These are phyloP conservation scores for Suillus subluteus DNA, from an alignment of 768 basidiomycete species.

Conservation along the genomic window DNA sequence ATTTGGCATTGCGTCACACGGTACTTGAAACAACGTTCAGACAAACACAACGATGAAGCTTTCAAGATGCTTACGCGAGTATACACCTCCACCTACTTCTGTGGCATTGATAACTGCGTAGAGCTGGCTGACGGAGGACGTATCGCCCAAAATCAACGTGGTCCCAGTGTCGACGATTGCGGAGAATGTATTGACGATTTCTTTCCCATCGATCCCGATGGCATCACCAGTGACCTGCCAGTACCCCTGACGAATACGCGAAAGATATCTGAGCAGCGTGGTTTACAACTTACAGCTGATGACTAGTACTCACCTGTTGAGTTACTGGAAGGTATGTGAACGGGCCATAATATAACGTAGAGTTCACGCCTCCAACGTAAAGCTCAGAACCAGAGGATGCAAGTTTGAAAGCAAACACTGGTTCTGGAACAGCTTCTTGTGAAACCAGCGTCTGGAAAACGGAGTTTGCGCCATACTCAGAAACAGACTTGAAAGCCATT, in stretches of 20 bases:
- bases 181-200: slow-evolving; percentile 11
- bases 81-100: slow-evolving; percentile 35
- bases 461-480: slow-evolving; percentile 37
- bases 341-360: slow-evolving; percentile 39
- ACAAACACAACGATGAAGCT: not conserved
- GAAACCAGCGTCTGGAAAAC: slow-evolving; percentile 48
- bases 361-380: slow-evolving; percentile 45
- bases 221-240: slow-evolving; percentile 26
- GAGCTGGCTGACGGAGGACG: slow-evolving; percentile 35
- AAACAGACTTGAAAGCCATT: slow-evolving; percentile 46
- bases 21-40: slow-evolving; percentile 22
- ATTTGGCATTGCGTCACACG: slow-evolving; percentile 28
- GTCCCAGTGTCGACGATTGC: slow-evolving; percentile 56
- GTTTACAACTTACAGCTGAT: not conserved
- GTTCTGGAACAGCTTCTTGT: slow-evolving; percentile 36
- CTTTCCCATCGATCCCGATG: slow-evolving; percentile 27
- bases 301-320: slow-evolving; percentile 24
- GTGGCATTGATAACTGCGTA: slow-evolving; percentile 36
- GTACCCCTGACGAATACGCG: slow-evolving; percentile 19
- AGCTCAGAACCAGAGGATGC: slow-evolving; percentile 40
- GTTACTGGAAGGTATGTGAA: slow-evolving; percentile 42
- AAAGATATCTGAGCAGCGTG: slow-evolving; percentile 4
- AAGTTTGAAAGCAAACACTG: slow-evolving; percentile 44
- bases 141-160: slow-evolving; percentile 45
- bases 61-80: slow-evolving; percentile 31